Percentiles rank a stretch among this genome's conserved stretches.
phyloP scores from a whole-genome alignment of 805 yeast genomes.

The Wickerhamiella occidentalis region DNA sequence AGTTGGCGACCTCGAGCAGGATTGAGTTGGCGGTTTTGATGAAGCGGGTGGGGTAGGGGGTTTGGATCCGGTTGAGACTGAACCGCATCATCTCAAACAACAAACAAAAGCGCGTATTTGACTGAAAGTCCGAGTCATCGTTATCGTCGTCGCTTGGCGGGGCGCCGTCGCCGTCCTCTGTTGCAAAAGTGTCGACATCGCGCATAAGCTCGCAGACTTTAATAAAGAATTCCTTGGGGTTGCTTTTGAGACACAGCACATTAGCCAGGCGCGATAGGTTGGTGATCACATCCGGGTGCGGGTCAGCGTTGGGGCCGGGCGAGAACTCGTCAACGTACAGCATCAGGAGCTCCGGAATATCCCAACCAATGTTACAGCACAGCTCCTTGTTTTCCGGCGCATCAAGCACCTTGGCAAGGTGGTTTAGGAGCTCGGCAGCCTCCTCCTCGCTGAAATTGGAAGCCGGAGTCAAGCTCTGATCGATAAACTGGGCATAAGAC shows the following conservation, averaged over 20 bases:
- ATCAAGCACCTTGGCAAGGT: slow-evolving; percentile 37
- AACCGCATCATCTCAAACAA: slow-evolving; percentile 52
- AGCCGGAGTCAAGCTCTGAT: slow-evolving; percentile 44
- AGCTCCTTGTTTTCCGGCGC: slow-evolving; percentile 34
- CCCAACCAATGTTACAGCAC: slow-evolving; percentile 75
- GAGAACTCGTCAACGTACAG: slow-evolving; percentile 33
- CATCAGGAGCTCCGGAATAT: slow-evolving; percentile 59
- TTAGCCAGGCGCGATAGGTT: slow-evolving; percentile 43
- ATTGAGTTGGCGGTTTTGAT: slow-evolving; percentile 56
- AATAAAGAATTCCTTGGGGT: slow-evolving; percentile 68
- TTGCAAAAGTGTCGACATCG: slow-evolving; percentile 9
- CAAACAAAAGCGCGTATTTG: slow-evolving; percentile 44
- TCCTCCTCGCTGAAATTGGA: slow-evolving; percentile 37
- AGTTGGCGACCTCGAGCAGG: slow-evolving; percentile 39
- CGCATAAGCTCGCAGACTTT: slow-evolving; percentile 35
- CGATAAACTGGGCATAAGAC: slow-evolving; percentile 62
- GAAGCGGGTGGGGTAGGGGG: slow-evolving; percentile 70
- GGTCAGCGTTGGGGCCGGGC: slow-evolving; percentile 7
- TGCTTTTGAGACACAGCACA: slow-evolving; percentile 54
- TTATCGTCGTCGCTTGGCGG: slow-evolving; percentile 12
- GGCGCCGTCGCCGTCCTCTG: slow-evolving; percentile 15
- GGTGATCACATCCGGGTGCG: slow-evolving; percentile 23
- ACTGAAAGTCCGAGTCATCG: slow-evolving; percentile 1
- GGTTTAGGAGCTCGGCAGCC: slow-evolving; percentile 24
- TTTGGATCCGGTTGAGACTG: slow-evolving; percentile 47